Conservation (phyloP, 768 basidiomycete genomes). For the Suillus placidus region DNA sequence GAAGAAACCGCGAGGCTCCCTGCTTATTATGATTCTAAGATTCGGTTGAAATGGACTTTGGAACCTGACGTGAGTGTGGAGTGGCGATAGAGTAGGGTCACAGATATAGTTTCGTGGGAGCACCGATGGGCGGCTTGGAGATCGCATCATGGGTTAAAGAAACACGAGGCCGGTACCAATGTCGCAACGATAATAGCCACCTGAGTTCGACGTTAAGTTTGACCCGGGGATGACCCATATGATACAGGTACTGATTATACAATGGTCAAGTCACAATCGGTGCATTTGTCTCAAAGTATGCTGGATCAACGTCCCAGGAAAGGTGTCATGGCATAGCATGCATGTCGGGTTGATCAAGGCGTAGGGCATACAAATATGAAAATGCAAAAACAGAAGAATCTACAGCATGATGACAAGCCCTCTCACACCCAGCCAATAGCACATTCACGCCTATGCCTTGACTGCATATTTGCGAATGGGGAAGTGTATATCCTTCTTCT, state of each 20-base stretch:
- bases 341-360: conserved; percentile 37
- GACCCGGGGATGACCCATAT: background rate
- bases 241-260: conserved; percentile 4
- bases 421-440: conserved; percentile 25
- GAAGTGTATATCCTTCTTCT: conserved; percentile 95
- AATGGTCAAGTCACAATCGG: background rate
- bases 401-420: conserved; percentile 14
- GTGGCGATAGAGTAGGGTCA: background rate
- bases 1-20: background rate
- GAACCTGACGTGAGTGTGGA: background rate
- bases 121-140: background rate
- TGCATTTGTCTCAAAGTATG: background rate
- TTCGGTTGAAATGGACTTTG: background rate
- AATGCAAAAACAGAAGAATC: conserved; percentile 33
- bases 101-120: conserved; percentile 1
- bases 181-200: background rate
- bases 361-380: conserved; percentile 43
- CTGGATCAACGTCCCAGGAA: background rate
- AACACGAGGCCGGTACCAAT: background rate
- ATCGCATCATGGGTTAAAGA: background rate
- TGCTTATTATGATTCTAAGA: background rate
- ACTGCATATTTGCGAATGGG: conserved; percentile 93
- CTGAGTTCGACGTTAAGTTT: background rate
- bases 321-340: conserved; percentile 26
- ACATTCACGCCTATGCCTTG: conserved; percentile 66